Conservation (phyloP, 1,139 yeast species). For the Candida dubliniensis region DNA sequence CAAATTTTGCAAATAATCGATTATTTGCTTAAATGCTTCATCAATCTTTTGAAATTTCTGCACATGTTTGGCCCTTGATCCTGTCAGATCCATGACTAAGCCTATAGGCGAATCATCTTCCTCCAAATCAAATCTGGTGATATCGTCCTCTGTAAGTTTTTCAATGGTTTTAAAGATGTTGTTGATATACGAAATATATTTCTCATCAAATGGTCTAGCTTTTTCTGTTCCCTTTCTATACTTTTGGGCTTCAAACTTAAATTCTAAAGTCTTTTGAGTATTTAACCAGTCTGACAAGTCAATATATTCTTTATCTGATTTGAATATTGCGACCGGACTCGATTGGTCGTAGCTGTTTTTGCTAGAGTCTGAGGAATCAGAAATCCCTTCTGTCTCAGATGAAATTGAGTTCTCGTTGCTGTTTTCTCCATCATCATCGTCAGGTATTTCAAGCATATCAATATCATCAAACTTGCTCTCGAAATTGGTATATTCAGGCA, state of each 20-base stretch:
- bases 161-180: slow-evolving; percentile 37
- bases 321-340: slow-evolving; percentile 11
- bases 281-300: slow-evolving; percentile 41
- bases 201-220: slow-evolving; percentile 19
- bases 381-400: slow-evolving; percentile 34
- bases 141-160: slow-evolving; percentile 22
- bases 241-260: slow-evolving; percentile 29
- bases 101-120: slow-evolving; percentile 35
- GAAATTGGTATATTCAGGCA: slow-evolving; percentile 9
- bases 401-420: slow-evolving; percentile 18
- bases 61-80: slow-evolving; percentile 11
- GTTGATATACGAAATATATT: slow-evolving; percentile 31
- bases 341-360: slow-evolving; percentile 4
- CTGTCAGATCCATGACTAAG: slow-evolving; percentile 25
- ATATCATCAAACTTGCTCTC: slow-evolving; percentile 37
- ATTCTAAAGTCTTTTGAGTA: slow-evolving; percentile 26
- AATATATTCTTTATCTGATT: slow-evolving; percentile 17
- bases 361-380: slow-evolving; percentile 21
- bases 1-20: slow-evolving; percentile 25
- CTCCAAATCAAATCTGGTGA: slow-evolving; percentile 20
- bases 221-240: slow-evolving; percentile 28
- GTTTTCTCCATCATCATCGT: slow-evolving; percentile 21
- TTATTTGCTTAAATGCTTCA: slow-evolving; percentile 27
- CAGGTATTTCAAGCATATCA: slow-evolving; percentile 49
- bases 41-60: slow-evolving; percentile 21